Evolutionary conservation across 2,329 filamentous ascomycete species (phyloP), one percentile per base, ranked within the genome.

Genomic region (Claviceps fusiformis): DNA sequence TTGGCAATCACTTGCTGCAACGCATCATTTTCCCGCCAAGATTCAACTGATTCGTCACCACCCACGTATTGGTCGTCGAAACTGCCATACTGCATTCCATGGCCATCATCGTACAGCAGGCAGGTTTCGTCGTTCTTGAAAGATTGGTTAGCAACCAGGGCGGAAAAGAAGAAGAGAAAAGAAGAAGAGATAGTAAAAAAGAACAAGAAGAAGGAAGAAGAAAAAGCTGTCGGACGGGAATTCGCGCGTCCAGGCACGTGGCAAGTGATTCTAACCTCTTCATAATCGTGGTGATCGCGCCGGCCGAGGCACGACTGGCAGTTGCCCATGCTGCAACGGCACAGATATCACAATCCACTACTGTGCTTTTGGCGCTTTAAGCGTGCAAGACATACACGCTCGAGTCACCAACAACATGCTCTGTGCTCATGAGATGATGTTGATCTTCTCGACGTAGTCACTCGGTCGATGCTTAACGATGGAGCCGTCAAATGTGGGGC

Each of bases 11-110:
- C 80, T 59, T 78, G 74, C 65, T 84, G 81, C 53, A 85, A 68
- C 55, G 82, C 81, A 66, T 85, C 82, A 49, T 75, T 79, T 68
- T 85, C 82, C 59, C 80, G 74, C 67, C 83, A 81, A 31, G 76
- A 76, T 65, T 85, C 82, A 57, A 81, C 71, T 10, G 79, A 79
- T 61, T 84, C 81, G 63, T 80, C 79, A 52, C 73, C 70, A 55
- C 73, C 76, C 59, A 79, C 62, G 44, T 73, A 73, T 55, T 78
- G 73, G 46, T 85, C 79, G 55, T 74, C 76, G 60, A 85, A 84
- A 65, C 80, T 83, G 50, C 81, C 81, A 59, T 85, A 85, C 55
- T 82, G 76, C 61, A 79, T 71, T 56, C 72, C 73, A 62, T 78
- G 78, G 41, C 76, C 71, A 56, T 85, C 82, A 59, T 83, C 81